Conservation (phyloP, 108 stramenopile genomes). For the Cyclotella cryptica region DNA sequence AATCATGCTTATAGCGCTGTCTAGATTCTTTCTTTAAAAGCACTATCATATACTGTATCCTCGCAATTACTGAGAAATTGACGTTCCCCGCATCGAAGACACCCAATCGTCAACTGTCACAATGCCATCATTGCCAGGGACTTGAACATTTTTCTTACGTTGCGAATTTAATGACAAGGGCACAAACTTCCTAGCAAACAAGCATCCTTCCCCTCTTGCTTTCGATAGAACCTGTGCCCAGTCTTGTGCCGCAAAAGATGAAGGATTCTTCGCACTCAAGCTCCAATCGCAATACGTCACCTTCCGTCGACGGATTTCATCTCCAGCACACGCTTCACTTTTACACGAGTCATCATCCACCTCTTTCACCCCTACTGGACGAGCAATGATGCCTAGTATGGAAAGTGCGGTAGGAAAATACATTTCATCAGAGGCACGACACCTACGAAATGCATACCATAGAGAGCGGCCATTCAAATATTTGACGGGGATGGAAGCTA, state of each 20-base stretch:
- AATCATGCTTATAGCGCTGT: too few relatives aligned
- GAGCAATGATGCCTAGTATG: slow-evolving; percentile 60
- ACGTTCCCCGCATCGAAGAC: slow-evolving; percentile 17
- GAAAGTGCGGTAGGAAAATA: slow-evolving; percentile 85
- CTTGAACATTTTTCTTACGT: neutral
- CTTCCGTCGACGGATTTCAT: slow-evolving; percentile 52
- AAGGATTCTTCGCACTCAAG: slow-evolving; percentile 79
- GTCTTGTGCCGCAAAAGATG: slow-evolving; percentile 64
- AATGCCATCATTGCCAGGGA: slow-evolving; percentile 16
- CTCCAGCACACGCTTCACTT: slow-evolving; percentile 40
- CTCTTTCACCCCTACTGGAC: slow-evolving; percentile 16
- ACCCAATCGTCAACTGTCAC: slow-evolving; percentile 43
- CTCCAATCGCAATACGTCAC: slow-evolving; percentile 90
- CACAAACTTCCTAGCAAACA: slow-evolving; percentile 87
- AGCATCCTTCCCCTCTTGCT: slow-evolving; percentile 77
- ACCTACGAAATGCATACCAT: slow-evolving; percentile 72
- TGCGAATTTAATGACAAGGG: slow-evolving; percentile 16
- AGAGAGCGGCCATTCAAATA: slow-evolving; percentile 66
- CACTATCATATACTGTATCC: neutral
- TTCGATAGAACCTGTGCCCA: slow-evolving; percentile 60
- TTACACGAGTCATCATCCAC: slow-evolving; percentile 21
- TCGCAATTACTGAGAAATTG: neutral
- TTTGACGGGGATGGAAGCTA: slow-evolving; percentile 49
- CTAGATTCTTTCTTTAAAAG: too few relatives aligned
- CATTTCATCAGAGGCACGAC: slow-evolving; percentile 88